phyloP scores from a whole-genome alignment of 345 rosid species.

The Geranium rotundifolium region DNA sequence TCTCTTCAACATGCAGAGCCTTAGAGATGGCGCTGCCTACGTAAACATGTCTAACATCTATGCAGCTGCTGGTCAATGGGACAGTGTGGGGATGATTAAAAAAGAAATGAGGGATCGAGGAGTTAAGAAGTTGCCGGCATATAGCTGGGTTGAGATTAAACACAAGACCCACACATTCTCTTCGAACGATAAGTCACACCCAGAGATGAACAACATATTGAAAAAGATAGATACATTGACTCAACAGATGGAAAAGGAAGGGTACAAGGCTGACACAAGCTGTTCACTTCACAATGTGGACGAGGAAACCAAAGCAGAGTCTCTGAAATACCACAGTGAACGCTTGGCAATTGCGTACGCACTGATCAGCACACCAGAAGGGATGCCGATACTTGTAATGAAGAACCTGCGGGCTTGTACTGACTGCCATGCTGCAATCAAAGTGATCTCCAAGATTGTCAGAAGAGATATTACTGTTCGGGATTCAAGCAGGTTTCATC shows the following conservation, averaged over 20 bases:
- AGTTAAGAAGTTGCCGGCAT: conserved; percentile 54
- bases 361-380: conserved; percentile 64
- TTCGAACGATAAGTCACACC: conserved; percentile 54
- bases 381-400: conserved; percentile 61
- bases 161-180: conserved; percentile 50
- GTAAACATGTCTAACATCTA: conserved; percentile 79
- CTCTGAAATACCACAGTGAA: conserved; percentile 73
- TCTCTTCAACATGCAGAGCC: conserved; percentile 58
- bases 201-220: conserved; percentile 38
- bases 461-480: conserved; percentile 69
- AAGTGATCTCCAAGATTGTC: conserved; percentile 65
- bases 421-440: conserved; percentile 84
- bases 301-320: conserved; percentile 46
- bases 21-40: conserved; percentile 73
- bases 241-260: conserved; percentile 51
- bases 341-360: conserved; percentile 78
- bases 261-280: conserved; percentile 66
- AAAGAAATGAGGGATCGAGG: conserved; percentile 74
- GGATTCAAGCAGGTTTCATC: conserved; percentile 87
- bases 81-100: conserved; percentile 50
- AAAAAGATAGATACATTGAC: conserved; percentile 38
- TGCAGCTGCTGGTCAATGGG: conserved; percentile 68
- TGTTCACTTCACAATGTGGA: conserved; percentile 59
- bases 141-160: conserved; percentile 80
- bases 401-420: conserved; percentile 79